A percentile compares a stretch with the other conserved stretches of the same genome.
phyloP scores from a whole-genome alignment of 495 filamentous ascomycete species.

The Penicillium samsonianum region DNA sequence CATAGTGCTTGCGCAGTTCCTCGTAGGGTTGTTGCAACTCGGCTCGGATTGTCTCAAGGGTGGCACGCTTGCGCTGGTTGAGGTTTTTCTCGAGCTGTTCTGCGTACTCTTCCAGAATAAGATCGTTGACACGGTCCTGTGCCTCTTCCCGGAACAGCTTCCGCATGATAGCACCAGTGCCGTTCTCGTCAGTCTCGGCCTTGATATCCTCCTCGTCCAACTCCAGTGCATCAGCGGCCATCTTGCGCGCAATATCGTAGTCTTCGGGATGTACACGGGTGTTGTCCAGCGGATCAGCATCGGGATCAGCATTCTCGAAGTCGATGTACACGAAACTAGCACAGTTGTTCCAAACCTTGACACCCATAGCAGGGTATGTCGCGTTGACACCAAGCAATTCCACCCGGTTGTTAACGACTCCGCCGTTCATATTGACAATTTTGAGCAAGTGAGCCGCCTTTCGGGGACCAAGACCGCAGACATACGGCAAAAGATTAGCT shows the following conservation, averaged over 20 bases:
- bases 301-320: conserved; percentile 73
- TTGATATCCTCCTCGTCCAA: conserved; percentile 97
- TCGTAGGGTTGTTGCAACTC: conserved; percentile 92
- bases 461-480: conserved; percentile 89
- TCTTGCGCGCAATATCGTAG: conserved; percentile 95
- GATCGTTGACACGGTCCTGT: conserved; percentile 91
- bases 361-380: conserved; percentile 79
- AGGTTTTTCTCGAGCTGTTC: conserved; percentile 92
- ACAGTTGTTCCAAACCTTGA: conserved; percentile 92
- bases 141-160: conserved; percentile 88
- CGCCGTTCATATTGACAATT: conserved; percentile 85
- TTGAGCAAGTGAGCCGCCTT: conserved; percentile 88
- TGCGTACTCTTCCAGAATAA: conserved; percentile 95
- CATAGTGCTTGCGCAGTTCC: conserved; percentile 83
- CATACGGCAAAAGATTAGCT: conserved; percentile 85
- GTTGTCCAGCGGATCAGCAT: conserved; percentile 89
- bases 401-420: conserved; percentile 74
- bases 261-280: conserved; percentile 97
- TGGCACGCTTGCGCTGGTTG: conserved; percentile 91
- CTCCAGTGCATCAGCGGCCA: conserved; percentile 95
- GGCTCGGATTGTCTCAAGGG: conserved; percentile 91
- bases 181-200: conserved; percentile 85
- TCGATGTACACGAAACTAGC: conserved; percentile 92
- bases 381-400: conserved; percentile 86
- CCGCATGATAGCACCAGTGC: conserved; percentile 83